A percentile compares a stretch with the other conserved stretches of the same genome.
Conservation (phyloP, 371 early-diverging fungal genomes). For the Syncephalastrum sp. region DNA sequence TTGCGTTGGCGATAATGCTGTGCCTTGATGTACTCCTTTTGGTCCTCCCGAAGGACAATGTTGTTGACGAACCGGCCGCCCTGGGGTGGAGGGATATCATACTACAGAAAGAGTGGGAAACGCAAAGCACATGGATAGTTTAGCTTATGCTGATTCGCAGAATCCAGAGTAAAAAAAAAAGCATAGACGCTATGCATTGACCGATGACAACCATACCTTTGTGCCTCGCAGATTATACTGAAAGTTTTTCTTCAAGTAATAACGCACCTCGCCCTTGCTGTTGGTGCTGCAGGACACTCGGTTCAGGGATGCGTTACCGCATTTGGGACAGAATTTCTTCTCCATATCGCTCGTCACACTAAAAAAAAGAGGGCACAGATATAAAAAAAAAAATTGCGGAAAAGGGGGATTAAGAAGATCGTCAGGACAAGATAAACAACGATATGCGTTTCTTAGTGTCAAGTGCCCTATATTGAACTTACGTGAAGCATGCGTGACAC, state of each 20-base stretch:
- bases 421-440: background rate
- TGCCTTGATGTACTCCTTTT: conserved; percentile 76
- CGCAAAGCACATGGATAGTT: too few species aligned
- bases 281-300: conserved; percentile 83
- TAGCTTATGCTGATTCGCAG: too few species aligned
- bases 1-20: conserved; percentile 51
- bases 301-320: conserved; percentile 88
- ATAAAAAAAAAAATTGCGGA: background rate
- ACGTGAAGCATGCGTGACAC: conserved; percentile 94
- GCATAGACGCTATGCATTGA: background rate
- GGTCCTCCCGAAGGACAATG: conserved; percentile 90
- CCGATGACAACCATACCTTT: conserved; percentile 43
- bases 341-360: conserved; percentile 83
- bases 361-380: background rate
- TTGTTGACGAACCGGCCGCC: conserved; percentile 79
- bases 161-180: too few species aligned
- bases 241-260: conserved; percentile 89
- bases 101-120: conserved; percentile 31
- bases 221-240: conserved; percentile 89
- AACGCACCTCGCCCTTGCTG: conserved; percentile 73
- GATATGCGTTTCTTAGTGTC: background rate
- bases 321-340: conserved; percentile 91
- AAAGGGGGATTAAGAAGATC: background rate
- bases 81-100: conserved; percentile 81
- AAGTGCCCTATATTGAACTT: conserved; percentile 21